Evolutionary conservation across 2,329 filamentous ascomycete genomes (phyloP).

Genomic region (Ophiocordyceps robertsii): DNA sequence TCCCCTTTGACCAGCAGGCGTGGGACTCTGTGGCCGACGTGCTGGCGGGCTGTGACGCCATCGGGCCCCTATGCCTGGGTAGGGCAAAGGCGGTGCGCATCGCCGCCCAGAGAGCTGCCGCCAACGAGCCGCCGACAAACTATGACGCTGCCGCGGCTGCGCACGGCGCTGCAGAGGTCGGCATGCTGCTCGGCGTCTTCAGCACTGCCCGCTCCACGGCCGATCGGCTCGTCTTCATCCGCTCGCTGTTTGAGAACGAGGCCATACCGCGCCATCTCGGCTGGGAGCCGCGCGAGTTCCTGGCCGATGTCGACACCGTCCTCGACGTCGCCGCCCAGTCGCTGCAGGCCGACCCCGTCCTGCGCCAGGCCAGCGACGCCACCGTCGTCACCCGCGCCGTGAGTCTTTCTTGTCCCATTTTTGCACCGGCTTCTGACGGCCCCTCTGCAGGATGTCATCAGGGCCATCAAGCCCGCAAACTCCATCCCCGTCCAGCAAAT

Average conservation of each 20-base stretch:
- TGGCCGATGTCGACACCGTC: background rate
- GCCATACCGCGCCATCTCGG: background rate
- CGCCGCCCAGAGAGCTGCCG: background rate
- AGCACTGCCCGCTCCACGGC: background rate
- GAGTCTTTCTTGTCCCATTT: too few relatives aligned
- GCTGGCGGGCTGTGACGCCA: background rate
- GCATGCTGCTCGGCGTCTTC: background rate
- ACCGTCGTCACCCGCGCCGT: background rate
- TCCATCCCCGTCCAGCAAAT: too few relatives aligned
- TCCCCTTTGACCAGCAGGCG: background rate
- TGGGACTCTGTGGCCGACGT: background rate
- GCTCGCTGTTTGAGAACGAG: background rate
- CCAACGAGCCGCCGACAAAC: background rate
- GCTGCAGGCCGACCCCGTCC: background rate
- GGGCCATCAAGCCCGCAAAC: too few relatives aligned
- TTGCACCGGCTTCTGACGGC: too few relatives aligned
- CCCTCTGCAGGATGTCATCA: too few relatives aligned
- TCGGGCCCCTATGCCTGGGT: background rate
- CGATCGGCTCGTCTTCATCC: background rate
- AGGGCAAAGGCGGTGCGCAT: background rate
- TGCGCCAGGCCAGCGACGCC: background rate
- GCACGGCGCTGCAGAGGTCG: background rate
- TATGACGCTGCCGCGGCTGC: background rate
- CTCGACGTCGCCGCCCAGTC: background rate
- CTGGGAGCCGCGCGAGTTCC: background rate